phyloP scores from a whole-genome alignment of 768 basidiomycete genomes.

The Suillus clintonianus region DNA sequence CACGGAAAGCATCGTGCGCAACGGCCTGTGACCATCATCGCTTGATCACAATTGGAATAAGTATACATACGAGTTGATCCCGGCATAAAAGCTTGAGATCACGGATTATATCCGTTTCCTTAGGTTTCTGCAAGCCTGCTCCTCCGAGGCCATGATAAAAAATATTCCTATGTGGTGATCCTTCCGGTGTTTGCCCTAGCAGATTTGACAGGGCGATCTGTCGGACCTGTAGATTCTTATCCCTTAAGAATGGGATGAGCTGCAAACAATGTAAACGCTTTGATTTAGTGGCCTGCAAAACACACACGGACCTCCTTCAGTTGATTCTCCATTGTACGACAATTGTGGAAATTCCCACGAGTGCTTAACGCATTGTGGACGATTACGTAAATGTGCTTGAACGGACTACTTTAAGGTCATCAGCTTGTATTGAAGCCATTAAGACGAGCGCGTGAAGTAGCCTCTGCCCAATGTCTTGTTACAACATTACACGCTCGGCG shows the following conservation, averaged over 20 bases:
- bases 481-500: slow-evolving; percentile 70
- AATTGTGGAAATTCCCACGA: slow-evolving; percentile 20
- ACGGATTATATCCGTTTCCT: slow-evolving; percentile 69
- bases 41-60: slow-evolving; percentile 14
- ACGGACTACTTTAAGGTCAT: neutral
- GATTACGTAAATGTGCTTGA: slow-evolving; percentile 22
- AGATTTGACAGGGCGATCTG: slow-evolving; percentile 86
- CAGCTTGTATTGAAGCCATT: no score
- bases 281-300: neutral
- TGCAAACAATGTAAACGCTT: slow-evolving; percentile 32
- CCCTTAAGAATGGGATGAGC: slow-evolving; percentile 83
- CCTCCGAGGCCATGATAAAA: slow-evolving; percentile 67
- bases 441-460: neutral
- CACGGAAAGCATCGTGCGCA: slow-evolving; percentile 93
- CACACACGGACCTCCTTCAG: slow-evolving; percentile 39
- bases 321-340: slow-evolving; percentile 36
- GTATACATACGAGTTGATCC: slow-evolving; percentile 72
- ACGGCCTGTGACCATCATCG: slow-evolving; percentile 54
- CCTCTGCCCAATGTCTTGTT: slow-evolving; percentile 55
- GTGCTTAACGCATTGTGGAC: slow-evolving; percentile 6
- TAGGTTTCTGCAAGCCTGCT: slow-evolving; percentile 56
- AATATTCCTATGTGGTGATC: slow-evolving; percentile 69
- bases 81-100: slow-evolving; percentile 87
- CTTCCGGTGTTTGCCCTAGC: slow-evolving; percentile 73
- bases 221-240: slow-evolving; percentile 84